Evolutionary conservation across 129 eudicot genomes (phyloP), one percentile per base, ranked within the genome.

Genomic region (Chrysanthemum seticuspe): DNA sequence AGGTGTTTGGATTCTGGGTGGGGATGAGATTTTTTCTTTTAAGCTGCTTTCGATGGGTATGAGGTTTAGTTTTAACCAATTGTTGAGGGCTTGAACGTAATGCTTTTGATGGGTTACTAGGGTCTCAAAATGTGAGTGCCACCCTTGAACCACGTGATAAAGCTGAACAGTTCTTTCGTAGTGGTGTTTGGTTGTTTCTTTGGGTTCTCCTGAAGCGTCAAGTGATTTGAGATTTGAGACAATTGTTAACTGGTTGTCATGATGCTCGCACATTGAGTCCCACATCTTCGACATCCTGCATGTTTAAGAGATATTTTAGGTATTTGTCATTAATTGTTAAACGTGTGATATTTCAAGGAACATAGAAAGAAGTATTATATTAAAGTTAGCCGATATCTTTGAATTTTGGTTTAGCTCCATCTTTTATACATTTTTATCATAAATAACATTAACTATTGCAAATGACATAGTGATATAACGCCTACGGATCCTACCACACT

Each of bases 201-300:
- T 79, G 14, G 89, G 85, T 31, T 72, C 54, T 1, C 91, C 90
- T 0, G 90, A 66, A 19, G 86, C 77, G 2, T 89, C 97, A 51
- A 93, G 87, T 47, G 92, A 67, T 77, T 84, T 89, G 79, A 93
- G 92, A 65, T 86, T 90, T 0, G 78, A 53, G 2, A 88, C 92
- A 49, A 86, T 81, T 1, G 70, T 56, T 63, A 87, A 76, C 75
- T 93, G 98, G 85, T 73, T 81, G 11, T 84, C 82, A 19, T 93
- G 98, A 58, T 85, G 92, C 31, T 55, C 67, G 47, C 80, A 80
- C 92, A 93, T 89, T 2, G 87, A 82, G 27, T 89, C 92, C 98
- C 98, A 93, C 98, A 93, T 93, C 80, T 77, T 89, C 6, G 87
- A 73, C 90, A 90, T 93, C 95, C 98, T 93, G 81, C 81, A 78